Evolutionary conservation across 108 stramenopile species (phyloP).

Genomic region (Cyclotella distinguenda): DNA sequence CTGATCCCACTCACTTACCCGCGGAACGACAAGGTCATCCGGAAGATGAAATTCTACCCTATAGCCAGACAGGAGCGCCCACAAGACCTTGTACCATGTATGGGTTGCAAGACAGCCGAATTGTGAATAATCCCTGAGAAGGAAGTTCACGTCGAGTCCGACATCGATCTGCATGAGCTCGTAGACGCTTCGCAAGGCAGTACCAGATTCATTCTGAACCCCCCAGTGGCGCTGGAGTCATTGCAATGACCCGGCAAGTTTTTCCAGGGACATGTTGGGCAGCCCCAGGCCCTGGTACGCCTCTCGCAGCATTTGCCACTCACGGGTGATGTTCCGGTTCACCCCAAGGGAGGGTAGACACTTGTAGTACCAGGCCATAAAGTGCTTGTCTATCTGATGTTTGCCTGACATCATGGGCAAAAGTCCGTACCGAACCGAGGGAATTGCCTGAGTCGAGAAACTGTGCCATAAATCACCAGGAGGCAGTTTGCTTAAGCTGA

Average conservation of each 20-base stretch:
- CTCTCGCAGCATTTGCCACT: background rate
- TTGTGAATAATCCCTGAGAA: background rate
- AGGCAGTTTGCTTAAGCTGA: background rate
- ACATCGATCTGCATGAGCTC: conserved; percentile 3
- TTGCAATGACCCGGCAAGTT: background rate
- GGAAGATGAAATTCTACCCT: background rate
- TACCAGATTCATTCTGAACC: background rate
- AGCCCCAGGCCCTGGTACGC: conserved; percentile 2
- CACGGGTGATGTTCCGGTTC: background rate
- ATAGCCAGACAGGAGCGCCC: background rate
- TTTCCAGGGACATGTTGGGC: background rate
- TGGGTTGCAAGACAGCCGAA: background rate
- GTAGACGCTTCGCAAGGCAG: background rate
- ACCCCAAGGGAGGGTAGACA: background rate
- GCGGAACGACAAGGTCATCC: background rate
- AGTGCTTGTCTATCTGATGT: background rate
- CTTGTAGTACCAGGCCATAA: background rate
- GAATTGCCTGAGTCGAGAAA: background rate
- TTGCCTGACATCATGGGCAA: background rate
- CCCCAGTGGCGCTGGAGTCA: conserved; percentile 7
- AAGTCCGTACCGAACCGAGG: background rate
- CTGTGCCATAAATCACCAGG: background rate
- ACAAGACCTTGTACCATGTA: conserved; percentile 12
- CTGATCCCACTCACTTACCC: background rate
- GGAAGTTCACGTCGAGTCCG: conserved; percentile 3